phyloP scores from a whole-genome alignment of 2,329 filamentous ascomycete species.

The Diplodia seriata region DNA sequence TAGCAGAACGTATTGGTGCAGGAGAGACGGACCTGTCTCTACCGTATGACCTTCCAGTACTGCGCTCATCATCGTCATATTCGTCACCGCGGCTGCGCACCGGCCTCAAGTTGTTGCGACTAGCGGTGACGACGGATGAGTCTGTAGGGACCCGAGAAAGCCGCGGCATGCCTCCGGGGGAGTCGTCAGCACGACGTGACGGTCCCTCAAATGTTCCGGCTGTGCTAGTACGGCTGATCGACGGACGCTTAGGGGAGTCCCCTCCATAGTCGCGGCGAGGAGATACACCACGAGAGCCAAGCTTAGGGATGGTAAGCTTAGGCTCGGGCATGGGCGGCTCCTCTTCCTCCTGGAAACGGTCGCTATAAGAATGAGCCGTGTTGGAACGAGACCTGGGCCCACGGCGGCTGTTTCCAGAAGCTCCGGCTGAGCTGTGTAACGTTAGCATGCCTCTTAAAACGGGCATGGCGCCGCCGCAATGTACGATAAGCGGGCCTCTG shows the following conservation, averaged over 20 bases:
- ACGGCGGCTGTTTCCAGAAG: conserved; percentile 48
- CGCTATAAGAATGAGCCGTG: conserved; percentile 68
- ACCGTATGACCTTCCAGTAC: conserved; percentile 38
- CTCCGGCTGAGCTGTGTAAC: conserved; percentile 38
- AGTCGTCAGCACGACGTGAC: conserved; percentile 60
- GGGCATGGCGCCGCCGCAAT: conserved; percentile 38
- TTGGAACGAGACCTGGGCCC: conserved; percentile 65
- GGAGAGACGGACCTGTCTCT: conserved; percentile 61
- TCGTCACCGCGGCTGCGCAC: conserved; percentile 46
- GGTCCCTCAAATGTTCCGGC: conserved; percentile 67
- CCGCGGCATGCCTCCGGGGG: conserved; percentile 54
- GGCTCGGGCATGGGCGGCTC: conserved; percentile 60
- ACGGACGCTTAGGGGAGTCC: conserved; percentile 53
- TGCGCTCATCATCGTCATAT: conserved; percentile 42
- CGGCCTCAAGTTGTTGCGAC: conserved; percentile 56
- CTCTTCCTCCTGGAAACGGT: conserved; percentile 64
- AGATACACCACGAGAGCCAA: conserved; percentile 54
- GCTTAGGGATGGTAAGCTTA: conserved; percentile 54
- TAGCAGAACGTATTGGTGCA: conserved; percentile 60
- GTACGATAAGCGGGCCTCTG: conserved; percentile 35
- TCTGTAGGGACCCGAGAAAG: conserved; percentile 64
- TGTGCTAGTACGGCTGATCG: conserved; percentile 49
- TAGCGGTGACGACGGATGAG: conserved; percentile 56
- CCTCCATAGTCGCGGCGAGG: conserved; percentile 38
- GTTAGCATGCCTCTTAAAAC: conserved; percentile 35